Conservation (phyloP, 2,329 filamentous ascomycete genomes). For the Aspergillus caelatus region DNA sequence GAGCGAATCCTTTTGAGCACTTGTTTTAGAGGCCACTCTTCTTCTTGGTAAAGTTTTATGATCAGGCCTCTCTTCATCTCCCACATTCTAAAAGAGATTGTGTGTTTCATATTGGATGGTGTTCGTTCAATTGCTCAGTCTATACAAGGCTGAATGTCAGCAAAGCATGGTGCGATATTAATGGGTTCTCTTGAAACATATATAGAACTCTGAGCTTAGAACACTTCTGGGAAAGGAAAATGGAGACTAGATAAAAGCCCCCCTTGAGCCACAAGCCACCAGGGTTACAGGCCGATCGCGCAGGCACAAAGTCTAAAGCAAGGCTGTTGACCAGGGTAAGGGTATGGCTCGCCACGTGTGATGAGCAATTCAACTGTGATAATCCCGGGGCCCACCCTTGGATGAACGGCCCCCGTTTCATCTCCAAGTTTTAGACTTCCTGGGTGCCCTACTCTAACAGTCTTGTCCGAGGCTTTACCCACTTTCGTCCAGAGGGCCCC, state of each 20-base stretch:
- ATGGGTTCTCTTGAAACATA: neutral
- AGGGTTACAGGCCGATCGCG: neutral
- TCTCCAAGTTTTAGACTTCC: neutral
- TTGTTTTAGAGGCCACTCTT: neutral
- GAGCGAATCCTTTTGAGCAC: neutral
- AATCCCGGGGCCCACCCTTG: neutral
- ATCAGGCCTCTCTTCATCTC: neutral
- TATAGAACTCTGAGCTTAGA: neutral
- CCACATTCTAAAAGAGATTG: neutral
- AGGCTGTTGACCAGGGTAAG: neutral
- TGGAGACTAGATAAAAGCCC: neutral
- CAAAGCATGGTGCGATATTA: neutral
- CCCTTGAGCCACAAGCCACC: neutral
- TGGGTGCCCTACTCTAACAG: neutral
- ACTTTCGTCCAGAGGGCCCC: neutral
- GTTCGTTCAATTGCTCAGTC: neutral
- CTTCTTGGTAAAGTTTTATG: neutral
- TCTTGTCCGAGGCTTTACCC: neutral
- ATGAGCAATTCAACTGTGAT: neutral
- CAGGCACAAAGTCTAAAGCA: neutral
- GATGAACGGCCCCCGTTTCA: neutral
- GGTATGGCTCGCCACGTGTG: neutral
- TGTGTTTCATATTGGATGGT: neutral
- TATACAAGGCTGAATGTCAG: neutral
- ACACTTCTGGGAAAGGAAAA: neutral